Evolutionary conservation across 1,284 basidiomycete species (phyloP).

Genomic region (Sporisorium exsertum): DNA sequence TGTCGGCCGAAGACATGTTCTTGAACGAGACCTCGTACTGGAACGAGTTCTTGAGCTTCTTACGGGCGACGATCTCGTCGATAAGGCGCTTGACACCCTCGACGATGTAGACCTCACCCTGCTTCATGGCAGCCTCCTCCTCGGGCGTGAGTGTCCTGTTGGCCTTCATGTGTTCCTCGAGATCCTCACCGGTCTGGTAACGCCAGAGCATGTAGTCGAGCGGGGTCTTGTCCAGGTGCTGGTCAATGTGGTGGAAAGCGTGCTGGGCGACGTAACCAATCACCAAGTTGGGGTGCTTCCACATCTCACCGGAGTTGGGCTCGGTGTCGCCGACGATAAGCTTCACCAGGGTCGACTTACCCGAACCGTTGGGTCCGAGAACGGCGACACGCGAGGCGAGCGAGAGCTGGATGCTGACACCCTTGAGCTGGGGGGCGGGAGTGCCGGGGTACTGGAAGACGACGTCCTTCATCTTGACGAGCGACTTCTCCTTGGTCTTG

Average conservation of each 20-base stretch:
- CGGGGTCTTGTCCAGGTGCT: conserved; percentile 69
- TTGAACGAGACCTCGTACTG: conserved; percentile 70
- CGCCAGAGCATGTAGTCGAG: conserved; percentile 70
- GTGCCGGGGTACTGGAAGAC: conserved; percentile 68
- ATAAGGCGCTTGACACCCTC: conserved; percentile 69
- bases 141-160: conserved; percentile 60
- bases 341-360: conserved; percentile 69
- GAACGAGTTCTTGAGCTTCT: conserved; percentile 70
- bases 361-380: conserved; percentile 69
- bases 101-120: conserved; percentile 66
- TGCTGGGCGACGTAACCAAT: conserved; percentile 70
- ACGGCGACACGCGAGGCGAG: conserved; percentile 69
- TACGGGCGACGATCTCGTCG: conserved; percentile 67
- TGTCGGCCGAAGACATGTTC: conserved; percentile 69
- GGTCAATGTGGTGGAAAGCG: conserved; percentile 70
- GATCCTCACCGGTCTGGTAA: conserved; percentile 70
- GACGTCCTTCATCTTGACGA: conserved; percentile 69
- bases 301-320: conserved; percentile 67
- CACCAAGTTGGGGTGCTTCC: conserved; percentile 70
- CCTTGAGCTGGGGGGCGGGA: conserved; percentile 67
- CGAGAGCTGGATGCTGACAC: conserved; percentile 69
- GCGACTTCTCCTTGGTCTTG: conserved; percentile 70
- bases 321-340: conserved; percentile 69
- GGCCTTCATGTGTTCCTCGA: conserved; percentile 69
- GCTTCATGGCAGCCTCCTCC: conserved; percentile 66